Conservation (phyloP, 331 rosid genomes). For the Malus hybrid region DNA sequence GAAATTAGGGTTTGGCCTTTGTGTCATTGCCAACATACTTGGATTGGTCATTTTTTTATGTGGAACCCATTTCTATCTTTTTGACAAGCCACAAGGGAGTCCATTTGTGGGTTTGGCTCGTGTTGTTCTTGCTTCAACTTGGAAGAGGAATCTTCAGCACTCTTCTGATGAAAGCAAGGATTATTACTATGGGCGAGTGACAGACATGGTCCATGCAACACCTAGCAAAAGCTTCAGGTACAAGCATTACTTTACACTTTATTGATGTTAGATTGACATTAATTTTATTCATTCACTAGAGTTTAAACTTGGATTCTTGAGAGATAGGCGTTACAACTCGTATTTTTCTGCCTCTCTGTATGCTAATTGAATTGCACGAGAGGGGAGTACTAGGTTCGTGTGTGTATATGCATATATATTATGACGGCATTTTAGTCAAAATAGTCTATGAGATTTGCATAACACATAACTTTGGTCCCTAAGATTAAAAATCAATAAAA, state of each 20-base stretch:
- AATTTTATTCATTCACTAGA: too few relatives aligned
- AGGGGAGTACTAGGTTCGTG: too few relatives aligned
- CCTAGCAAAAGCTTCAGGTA: constrained; percentile 27
- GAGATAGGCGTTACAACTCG: neutral
- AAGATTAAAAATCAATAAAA: too few relatives aligned
- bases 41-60: constrained; percentile 24
- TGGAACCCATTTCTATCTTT: constrained; percentile 39
- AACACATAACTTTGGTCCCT: too few relatives aligned
- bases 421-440: too few relatives aligned
- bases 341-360: too few relatives aligned
- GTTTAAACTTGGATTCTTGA: neutral
- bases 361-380: too few relatives aligned
- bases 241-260: neutral
- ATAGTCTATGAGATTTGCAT: too few relatives aligned
- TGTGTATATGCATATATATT: too few relatives aligned
- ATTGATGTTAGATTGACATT: neutral
- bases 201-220: neutral
- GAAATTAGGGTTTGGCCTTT: constrained; percentile 43
- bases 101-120: constrained; percentile 36
- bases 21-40: constrained; percentile 10
- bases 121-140: constrained; percentile 42
- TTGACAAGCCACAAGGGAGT: constrained; percentile 37
- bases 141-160: constrained; percentile 28
- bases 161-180: constrained; percentile 17
- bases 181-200: constrained; percentile 21